Evolutionary conservation across 257 asterid genomes (phyloP).

Genomic region (Solanum lignicaule): DNA sequence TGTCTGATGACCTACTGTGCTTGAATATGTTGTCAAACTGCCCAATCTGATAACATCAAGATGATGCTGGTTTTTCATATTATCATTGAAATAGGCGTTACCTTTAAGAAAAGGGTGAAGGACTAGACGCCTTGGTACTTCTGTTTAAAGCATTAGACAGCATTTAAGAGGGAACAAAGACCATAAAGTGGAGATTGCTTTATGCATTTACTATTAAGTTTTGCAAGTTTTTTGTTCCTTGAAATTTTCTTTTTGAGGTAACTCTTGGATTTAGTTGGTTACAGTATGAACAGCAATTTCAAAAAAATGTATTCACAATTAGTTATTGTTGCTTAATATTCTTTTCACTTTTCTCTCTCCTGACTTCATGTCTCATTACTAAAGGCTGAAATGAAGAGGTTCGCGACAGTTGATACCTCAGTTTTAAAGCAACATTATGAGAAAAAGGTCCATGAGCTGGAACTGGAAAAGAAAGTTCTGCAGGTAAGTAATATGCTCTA

Average conservation of each 20-base stretch:
- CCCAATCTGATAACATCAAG: background rate
- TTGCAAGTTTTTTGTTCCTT: background rate
- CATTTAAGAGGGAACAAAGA: background rate
- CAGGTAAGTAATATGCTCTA: conserved; percentile 52
- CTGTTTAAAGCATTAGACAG: background rate
- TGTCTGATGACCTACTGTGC: background rate
- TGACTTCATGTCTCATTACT: conserved; percentile 2
- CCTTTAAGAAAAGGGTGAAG: background rate
- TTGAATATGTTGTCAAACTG: background rate
- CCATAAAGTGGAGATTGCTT: background rate
- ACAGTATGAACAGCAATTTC: background rate
- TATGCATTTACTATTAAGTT: background rate
- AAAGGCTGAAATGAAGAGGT: conserved; percentile 91
- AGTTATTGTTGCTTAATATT: background rate
- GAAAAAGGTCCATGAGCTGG: conserved; percentile 86
- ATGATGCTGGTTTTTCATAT: background rate
- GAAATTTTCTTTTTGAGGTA: background rate
- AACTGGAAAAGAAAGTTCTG: conserved; percentile 55
- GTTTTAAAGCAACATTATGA: conserved; percentile 86
- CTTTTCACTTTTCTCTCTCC: background rate
- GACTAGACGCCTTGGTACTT: background rate
- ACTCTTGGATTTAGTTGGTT: background rate
- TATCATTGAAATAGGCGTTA: background rate
- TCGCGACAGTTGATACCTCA: conserved; percentile 55
- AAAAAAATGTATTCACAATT: background rate